Conservation (phyloP, 1,284 basidiomycete species). For the Cutaneotrichosporon sp. region DNA sequence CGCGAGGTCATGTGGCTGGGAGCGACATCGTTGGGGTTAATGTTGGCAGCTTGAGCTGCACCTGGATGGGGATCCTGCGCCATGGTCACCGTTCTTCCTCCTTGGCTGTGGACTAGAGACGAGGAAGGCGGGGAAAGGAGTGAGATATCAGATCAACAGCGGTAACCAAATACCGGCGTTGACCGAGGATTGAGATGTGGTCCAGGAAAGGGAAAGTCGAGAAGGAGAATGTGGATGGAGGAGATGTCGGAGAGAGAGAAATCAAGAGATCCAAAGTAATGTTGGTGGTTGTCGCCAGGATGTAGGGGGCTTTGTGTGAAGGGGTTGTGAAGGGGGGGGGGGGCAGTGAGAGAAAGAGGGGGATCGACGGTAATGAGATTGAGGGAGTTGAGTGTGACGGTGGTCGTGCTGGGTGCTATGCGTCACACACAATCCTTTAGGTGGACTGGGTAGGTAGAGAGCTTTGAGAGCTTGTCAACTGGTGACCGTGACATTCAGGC, state of each 20-base stretch:
- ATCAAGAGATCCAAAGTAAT: not conserved
- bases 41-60: constrained; percentile 6
- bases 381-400: not conserved
- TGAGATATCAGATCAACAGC: not conserved
- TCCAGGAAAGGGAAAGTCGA: not conserved
- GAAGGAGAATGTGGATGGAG: not conserved
- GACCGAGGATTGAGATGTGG: not conserved
- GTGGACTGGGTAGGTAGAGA: no score
- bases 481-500: not conserved
- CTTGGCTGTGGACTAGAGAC: not conserved
- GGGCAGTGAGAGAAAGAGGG: not conserved
- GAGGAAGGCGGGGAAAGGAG: not conserved
- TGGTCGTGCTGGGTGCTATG: no score
- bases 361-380: constrained; percentile 6
- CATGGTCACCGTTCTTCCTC: constrained; percentile 17
- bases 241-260: not conserved
- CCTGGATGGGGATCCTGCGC: constrained; percentile 14
- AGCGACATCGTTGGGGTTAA: constrained; percentile 15
- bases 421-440: no score
- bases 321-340: not conserved
- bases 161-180: constrained; percentile 1
- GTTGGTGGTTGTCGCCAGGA: not conserved
- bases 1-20: constrained; percentile 29
- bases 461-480: not conserved
- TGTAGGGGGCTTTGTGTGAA: not conserved